Base-by-base conservation (phyloP, 345 rosid genomes). In the Hibiscus syriacus region DNA sequence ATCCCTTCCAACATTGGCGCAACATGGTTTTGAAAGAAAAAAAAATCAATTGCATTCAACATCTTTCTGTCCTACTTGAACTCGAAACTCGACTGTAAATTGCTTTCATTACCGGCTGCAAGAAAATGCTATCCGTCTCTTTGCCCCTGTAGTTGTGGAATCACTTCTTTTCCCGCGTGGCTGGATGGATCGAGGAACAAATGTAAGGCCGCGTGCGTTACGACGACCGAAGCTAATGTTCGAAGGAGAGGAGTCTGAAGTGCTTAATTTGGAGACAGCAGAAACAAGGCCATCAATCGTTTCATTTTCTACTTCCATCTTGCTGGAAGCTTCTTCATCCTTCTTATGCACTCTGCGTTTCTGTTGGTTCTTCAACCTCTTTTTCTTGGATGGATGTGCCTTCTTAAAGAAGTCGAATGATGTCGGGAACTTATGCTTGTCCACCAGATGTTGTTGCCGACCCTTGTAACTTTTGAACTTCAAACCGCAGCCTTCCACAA, bases 401-500 rank as follows among this genome's bases (percentile, higher is more conserved):
- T 72, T 90, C 80, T 89, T 87, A 69, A 85, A 89, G 81, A 93
- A 89, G 74, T 87, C 90, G 43, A 89, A 93, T 2, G 98, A 84
- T 54, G 82, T 76, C 26, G 98, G 94, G 69, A 90, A 93, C 71
- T 86, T 90, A 75, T 93, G 98, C 76, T 85, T 93, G 84, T 90
- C 97, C 30, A 86, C 72, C 55, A 93, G 79, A 81, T 90, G 98
- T 46, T 80, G 92, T 49, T 86, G 90, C 81, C 98, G 81, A 56
- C 84, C 74, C 77, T 86, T 88, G 77, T 90, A 83, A 72, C 50
- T 82, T 80, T 87, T 89, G 78, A 89, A 89, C 79, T 86, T 90
- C 77, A 85, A 55, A 57, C 82, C 92, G 69, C 97, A 93, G 54
- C 94, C 88, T 84, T 93, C 98, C 68, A 93, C 98, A 29, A 89